These are phyloP conservation scores for Hippophae gyantsensis DNA, from an alignment of 306 rosid genomes.

Conservation along the genomic window DNA sequence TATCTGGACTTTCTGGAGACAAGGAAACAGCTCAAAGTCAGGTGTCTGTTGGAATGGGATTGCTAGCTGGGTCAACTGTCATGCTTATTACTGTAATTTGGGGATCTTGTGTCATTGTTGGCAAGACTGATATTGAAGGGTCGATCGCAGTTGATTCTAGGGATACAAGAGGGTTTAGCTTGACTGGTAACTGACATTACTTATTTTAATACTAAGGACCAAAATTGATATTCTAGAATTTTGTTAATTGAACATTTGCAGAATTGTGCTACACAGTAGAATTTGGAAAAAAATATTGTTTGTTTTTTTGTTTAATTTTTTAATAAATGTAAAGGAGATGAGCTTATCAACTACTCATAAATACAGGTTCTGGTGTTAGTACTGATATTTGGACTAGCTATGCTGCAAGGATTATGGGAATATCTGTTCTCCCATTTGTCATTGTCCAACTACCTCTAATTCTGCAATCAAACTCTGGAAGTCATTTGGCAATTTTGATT, in stretches of 20 bases:
- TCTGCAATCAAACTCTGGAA: slow-evolving; percentile 57
- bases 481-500: slow-evolving; percentile 70
- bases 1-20: slow-evolving; percentile 15
- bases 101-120: slow-evolving; percentile 59
- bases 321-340: not conserved
- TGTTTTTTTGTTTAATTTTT: not conserved
- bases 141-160: slow-evolving; percentile 19
- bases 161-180: slow-evolving; percentile 38
- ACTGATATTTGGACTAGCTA: slow-evolving; percentile 11
- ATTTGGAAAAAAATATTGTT: not conserved
- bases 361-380: slow-evolving; percentile 26
- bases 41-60: slow-evolving; percentile 69
- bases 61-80: slow-evolving; percentile 65
- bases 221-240: no score
- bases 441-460: slow-evolving; percentile 82
- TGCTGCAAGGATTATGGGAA: slow-evolving; percentile 71
- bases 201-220: not conserved
- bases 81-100: slow-evolving; percentile 58
- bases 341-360: slow-evolving; percentile 14
- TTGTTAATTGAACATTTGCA: no score
- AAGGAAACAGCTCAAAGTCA: slow-evolving; percentile 51
- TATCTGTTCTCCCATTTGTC: slow-evolving; percentile 70
- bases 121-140: slow-evolving; percentile 43
- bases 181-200: slow-evolving; percentile 23
- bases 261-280: no score